Conservation (phyloP, 73 alveolate genomes). For the Tetrahymena borealis region DNA sequence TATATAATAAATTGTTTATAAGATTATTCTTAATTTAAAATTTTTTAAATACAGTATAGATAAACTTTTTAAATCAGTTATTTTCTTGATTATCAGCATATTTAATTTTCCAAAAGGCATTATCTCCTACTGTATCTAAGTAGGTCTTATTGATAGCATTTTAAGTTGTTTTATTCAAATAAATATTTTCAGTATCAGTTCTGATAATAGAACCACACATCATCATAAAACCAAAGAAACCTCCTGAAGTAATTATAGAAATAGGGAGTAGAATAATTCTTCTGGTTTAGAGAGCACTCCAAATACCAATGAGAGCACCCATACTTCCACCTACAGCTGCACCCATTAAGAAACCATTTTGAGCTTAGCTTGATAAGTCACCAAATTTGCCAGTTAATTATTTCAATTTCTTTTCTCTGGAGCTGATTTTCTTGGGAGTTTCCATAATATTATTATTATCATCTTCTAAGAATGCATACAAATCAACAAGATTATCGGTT, state of each 20-base stretch:
- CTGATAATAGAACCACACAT: conserved; percentile 38
- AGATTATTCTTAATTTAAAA: no score
- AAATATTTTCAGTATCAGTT: conserved; percentile 5
- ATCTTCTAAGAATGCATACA: background rate
- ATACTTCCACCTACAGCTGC: conserved; percentile 21
- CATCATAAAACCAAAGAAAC: conserved; percentile 38
- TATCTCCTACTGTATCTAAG: background rate
- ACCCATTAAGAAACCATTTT: conserved; percentile 38
- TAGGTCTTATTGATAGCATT: background rate
- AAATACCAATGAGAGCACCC: conserved; percentile 25
- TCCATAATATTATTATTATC: conserved; percentile 7
- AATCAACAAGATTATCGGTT: background rate
- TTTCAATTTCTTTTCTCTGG: conserved; percentile 33
- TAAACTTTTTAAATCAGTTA: background rate
- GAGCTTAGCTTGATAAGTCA: conserved; percentile 11
- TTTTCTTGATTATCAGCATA: background rate
- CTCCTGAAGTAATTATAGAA: conserved; percentile 24
- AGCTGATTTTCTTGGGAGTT: conserved; percentile 20
- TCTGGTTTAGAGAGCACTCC: conserved; percentile 20
- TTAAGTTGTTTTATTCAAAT: background rate
- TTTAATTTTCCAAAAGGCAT: background rate
- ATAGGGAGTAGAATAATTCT: conserved; percentile 20
- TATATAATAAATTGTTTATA: no score
- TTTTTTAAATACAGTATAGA: no score
- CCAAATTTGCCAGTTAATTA: conserved; percentile 11